Base-by-base conservation (phyloP, 495 filamentous ascomycete species). In the Penicillium arizonense region DNA sequence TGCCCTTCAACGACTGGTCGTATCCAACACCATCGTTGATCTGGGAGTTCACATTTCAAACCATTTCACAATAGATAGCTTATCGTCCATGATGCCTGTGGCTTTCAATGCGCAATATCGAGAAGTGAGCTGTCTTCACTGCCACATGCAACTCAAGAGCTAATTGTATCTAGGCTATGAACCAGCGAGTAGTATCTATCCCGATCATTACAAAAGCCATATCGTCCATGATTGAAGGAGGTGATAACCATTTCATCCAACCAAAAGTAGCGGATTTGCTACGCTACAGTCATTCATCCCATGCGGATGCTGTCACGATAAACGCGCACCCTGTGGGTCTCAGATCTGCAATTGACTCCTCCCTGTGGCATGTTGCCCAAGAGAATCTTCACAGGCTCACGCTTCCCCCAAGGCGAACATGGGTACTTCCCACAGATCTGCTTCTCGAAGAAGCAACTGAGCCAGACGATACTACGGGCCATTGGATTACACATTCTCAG, bases 61-160 rank as follows among this genome's bases (percentile, higher is more conserved):
- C 7, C 47, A 56, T 14, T 34, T 47, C 14, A 35, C 47, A n/a
- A 44, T 56, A 4, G 44, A 53, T 18, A 62, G 45, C 37, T 50
- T 78, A 16, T 56, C 59, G 0, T 33, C 53, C 3, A 58, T 74
- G 4, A 65, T 62, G 1, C 76, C 76, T 13, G 58, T 47, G 14
- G 38, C 73, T 5, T 76, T 78, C 54, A 72, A 62, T 35, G 52
- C 41, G 14, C 49, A 58, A n/a, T 74, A 76, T 45, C 59, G 53
- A 32, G 61, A 74, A 39, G 75, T 77, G 47, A 57, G 1, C 33
- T 6, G 3, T 9, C 12, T 8, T 3, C 16, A 20, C 4, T 40
- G 10, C 12, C 32, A 13, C 4, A 16, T 5, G 14, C 8, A 45
- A 23, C 16, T 10, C 32, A 12, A n/a, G 33, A 23, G 33, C 55